These are phyloP conservation scores for Dicorynia guianensis DNA, from an alignment of 306 rosid species.

Conservation along the genomic window DNA sequence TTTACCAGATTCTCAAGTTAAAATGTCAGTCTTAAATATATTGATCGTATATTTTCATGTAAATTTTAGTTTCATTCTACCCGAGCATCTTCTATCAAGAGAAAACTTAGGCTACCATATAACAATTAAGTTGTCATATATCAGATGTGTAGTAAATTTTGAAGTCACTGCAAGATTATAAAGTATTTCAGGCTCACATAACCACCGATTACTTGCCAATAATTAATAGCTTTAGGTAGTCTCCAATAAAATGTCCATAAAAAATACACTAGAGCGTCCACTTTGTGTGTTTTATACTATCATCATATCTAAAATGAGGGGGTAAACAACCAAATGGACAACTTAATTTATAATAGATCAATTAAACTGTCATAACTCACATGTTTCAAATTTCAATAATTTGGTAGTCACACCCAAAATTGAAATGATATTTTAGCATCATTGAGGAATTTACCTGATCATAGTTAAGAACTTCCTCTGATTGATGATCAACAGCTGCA, in stretches of 20 bases:
- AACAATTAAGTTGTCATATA: too few species aligned
- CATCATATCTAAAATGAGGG: neutral
- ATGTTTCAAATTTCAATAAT: neutral
- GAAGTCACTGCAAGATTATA: too few species aligned
- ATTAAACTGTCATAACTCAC: conserved; percentile 2
- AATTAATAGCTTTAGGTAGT: too few species aligned
- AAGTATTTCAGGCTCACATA: too few species aligned
- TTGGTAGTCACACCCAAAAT: neutral
- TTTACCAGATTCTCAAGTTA: too few species aligned
- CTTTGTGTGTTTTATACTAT: neutral
- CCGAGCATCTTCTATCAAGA: too few species aligned
- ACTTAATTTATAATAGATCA: neutral
- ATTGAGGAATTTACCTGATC: conserved; percentile 68
- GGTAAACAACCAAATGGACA: neutral
- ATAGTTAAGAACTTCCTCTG: conserved; percentile 88
- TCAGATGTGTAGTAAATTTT: too few species aligned
- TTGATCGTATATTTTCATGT: too few species aligned
- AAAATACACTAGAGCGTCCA: conserved; percentile 14
- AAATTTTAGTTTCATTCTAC: too few species aligned
- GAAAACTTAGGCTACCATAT: too few species aligned
- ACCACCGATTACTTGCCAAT: too few species aligned
- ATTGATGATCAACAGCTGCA: conserved; percentile 83
- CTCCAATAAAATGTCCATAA: neutral
- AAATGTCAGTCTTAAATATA: too few species aligned
- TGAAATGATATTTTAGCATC: neutral